A percentile compares a stretch with the other conserved stretches of the same genome.
These are phyloP conservation scores for Haplographium delicatum DNA, from an alignment of 495 filamentous ascomycete species.

Conservation along the genomic window DNA sequence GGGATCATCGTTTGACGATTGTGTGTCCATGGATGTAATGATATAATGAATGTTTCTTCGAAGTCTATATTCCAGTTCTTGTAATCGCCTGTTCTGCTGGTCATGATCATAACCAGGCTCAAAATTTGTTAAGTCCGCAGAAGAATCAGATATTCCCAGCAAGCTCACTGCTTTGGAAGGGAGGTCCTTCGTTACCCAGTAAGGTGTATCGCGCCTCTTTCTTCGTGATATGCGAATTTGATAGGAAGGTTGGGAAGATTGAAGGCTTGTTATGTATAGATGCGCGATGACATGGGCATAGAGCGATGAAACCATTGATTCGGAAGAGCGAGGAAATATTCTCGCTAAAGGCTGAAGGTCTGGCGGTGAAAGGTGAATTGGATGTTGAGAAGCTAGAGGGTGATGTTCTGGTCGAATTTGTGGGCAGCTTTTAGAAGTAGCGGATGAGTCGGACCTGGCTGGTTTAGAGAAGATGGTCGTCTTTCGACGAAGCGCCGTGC, in stretches of 20 bases:
- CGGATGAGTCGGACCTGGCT: not conserved
- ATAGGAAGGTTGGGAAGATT: constrained; percentile 52
- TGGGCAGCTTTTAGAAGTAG: not conserved
- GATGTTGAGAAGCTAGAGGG: constrained; percentile 27
- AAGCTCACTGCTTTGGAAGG: not conserved
- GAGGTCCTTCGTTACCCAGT: not conserved
- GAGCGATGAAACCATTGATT: constrained; percentile 54
- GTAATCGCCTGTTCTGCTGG: not conserved
- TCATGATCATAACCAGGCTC: not conserved
- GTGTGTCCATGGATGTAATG: constrained; percentile 6
- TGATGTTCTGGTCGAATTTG: constrained; percentile 24
- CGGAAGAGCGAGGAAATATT: constrained; percentile 51
- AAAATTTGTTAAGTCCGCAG: no score
- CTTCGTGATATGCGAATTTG: not conserved
- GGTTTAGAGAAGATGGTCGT: constrained; percentile 6
- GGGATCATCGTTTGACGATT: not conserved
- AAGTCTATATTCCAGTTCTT: not conserved
- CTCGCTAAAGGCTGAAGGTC: constrained; percentile 40
- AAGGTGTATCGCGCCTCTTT: constrained; percentile 5
- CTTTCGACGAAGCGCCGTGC: not conserved
- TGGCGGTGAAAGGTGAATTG: not conserved
- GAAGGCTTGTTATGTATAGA: no score
- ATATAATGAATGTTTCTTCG: constrained; percentile 1
- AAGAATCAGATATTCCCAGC: not conserved
- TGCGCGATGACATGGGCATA: constrained; percentile 59